These are phyloP conservation scores for sorghum (Sorghum bicolor) DNA, from an alignment of 176 grass and related monocot species.

Conservation along the genomic window DNA sequence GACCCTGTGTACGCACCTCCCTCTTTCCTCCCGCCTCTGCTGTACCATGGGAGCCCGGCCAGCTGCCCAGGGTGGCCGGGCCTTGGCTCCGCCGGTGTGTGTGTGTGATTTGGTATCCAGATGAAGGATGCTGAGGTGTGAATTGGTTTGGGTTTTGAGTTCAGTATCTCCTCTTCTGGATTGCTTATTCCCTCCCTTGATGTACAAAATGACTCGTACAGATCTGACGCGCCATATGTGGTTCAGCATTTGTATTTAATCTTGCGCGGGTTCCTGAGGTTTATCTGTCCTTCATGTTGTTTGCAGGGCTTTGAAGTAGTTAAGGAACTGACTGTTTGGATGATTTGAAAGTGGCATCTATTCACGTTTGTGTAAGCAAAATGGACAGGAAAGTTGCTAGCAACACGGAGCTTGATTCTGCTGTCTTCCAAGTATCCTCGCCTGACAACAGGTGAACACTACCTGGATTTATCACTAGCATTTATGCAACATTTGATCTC, in stretches of 20 bases:
- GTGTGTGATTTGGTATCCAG: background rate
- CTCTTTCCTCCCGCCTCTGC: too few relatives aligned
- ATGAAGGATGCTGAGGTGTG: background rate
- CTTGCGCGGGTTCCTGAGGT: conserved; percentile 16
- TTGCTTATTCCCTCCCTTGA: background rate
- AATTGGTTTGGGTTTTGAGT: background rate
- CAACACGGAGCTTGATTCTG: conserved; percentile 69
- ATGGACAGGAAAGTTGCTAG: conserved; percentile 53
- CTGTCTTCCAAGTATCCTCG: conserved; percentile 60
- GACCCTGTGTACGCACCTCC: too few relatives aligned
- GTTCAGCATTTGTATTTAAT: background rate
- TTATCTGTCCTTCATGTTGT: background rate
- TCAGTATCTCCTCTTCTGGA: background rate
- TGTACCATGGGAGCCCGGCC: too few relatives aligned
- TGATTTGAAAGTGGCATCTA: background rate
- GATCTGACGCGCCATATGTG: background rate
- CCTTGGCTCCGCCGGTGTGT: too few relatives aligned
- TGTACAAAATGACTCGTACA: background rate
- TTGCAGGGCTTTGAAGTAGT: conserved; percentile 42
- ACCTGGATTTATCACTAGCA: background rate
- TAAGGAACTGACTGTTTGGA: background rate
- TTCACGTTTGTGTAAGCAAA: conserved; percentile 12
- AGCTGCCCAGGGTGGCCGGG: too few relatives aligned
- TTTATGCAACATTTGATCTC: background rate
- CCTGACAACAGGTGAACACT: conserved; percentile 62